These are phyloP conservation scores for Laburnicola sp. DNA, from an alignment of 2,329 filamentous ascomycete genomes.

Conservation along the genomic window DNA sequence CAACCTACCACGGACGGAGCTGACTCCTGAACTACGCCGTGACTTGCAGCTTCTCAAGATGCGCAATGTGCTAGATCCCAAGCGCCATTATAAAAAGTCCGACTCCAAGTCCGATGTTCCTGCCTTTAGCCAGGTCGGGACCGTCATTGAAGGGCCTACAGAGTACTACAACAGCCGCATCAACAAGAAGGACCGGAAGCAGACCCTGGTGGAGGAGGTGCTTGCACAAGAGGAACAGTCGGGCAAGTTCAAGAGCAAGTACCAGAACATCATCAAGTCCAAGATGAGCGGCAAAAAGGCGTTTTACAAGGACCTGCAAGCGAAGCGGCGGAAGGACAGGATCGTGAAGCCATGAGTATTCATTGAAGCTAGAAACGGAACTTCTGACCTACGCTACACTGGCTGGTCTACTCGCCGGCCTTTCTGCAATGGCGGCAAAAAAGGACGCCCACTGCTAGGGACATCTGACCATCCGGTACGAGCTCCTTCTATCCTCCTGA, in stretches of 20 bases:
- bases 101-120: conserved; percentile 70
- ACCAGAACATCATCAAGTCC: conserved; percentile 76
- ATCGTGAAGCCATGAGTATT: conserved; percentile 39
- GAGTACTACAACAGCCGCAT: conserved; percentile 83
- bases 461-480: no score
- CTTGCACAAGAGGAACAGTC: conserved; percentile 67
- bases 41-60: conserved; percentile 89
- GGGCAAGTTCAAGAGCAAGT: conserved; percentile 82
- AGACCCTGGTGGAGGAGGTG: conserved; percentile 83
- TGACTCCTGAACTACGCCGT: conserved; percentile 83
- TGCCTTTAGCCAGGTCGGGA: conserved; percentile 85
- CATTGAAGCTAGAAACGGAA: background rate
- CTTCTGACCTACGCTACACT: no score
- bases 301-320: conserved; percentile 79
- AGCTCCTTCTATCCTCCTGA: no score
- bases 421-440: no score
- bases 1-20: conserved; percentile 78
- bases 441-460: no score
- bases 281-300: conserved; percentile 89
- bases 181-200: conserved; percentile 83
- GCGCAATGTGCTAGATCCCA: conserved; percentile 84
- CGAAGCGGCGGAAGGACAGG: conserved; percentile 53
- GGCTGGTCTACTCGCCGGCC: no score
- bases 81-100: conserved; percentile 90
- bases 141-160: conserved; percentile 82